Conservation (phyloP, 148 eudicot species). For the Suaeda aralocaspica region DNA sequence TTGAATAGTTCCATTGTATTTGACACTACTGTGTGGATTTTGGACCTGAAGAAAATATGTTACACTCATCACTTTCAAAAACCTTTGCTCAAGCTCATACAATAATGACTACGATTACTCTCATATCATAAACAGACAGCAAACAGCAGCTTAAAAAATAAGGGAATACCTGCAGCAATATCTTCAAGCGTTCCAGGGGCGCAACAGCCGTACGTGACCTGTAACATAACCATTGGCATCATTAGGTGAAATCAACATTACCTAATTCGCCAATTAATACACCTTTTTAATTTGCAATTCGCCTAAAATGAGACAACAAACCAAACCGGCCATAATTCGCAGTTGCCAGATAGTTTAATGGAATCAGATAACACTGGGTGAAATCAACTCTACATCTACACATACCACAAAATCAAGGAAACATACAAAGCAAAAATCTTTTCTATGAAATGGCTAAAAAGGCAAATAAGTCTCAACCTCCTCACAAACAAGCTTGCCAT, state of each 20-base stretch:
- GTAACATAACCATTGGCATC: constrained; percentile 12
- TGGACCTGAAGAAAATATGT: constrained; percentile 49
- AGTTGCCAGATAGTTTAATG: too few relatives aligned
- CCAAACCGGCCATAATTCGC: too few relatives aligned
- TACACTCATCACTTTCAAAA: neutral
- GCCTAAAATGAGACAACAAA: too few relatives aligned
- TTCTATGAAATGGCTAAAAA: too few relatives aligned
- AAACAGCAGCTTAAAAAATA: neutral
- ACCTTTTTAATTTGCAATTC: too few relatives aligned
- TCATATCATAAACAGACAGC: neutral
- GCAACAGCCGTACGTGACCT: constrained; percentile 88
- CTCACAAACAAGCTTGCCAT: too few relatives aligned
- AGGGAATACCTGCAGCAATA: constrained; percentile 61
- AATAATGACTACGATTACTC: neutral
- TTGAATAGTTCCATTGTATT: constrained; percentile 75
- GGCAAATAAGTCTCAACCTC: too few relatives aligned
- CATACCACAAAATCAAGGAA: neutral
- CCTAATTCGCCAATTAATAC: too few relatives aligned
- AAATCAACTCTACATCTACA: too few relatives aligned
- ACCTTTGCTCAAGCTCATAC: neutral
- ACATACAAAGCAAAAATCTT: too few relatives aligned
- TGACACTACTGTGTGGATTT: constrained; percentile 70
- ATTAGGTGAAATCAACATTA: neutral
- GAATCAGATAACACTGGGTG: too few relatives aligned
- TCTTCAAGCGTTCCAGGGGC: constrained; percentile 67